phyloP scores from a whole-genome alignment of 768 basidiomycete species.

The Amanita inopinata region DNA sequence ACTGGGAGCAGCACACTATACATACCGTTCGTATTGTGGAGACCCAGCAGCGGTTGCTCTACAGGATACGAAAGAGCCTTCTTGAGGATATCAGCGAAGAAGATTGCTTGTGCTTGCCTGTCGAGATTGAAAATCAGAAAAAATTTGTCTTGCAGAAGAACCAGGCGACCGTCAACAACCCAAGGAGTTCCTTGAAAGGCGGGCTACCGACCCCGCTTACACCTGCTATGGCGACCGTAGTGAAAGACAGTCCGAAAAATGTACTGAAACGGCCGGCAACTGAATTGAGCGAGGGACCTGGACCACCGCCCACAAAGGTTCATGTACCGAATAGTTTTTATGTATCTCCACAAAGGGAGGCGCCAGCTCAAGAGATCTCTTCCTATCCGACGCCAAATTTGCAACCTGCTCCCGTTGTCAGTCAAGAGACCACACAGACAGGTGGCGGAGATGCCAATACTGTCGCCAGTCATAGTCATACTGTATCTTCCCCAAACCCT shows the following conservation, averaged over 20 bases:
- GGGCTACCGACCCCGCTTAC: slow-evolving; percentile 10
- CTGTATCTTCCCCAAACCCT: slow-evolving; percentile 6
- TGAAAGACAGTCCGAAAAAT: slow-evolving; percentile 16
- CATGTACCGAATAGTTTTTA: slow-evolving; percentile 26
- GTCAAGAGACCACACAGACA: neutral
- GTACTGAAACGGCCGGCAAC: slow-evolving; percentile 18
- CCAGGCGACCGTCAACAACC: slow-evolving; percentile 9
- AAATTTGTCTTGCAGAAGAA: slow-evolving; percentile 11
- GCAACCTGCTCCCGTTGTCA: neutral
- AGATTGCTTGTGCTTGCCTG: slow-evolving; percentile 45
- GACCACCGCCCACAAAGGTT: slow-evolving; percentile 15
- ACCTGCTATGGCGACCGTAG: slow-evolving; percentile 9
- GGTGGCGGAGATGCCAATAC: neutral
- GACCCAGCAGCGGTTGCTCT: slow-evolving; percentile 52
- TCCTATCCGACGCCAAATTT: slow-evolving; percentile 8
- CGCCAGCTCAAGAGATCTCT: slow-evolving; percentile 12
- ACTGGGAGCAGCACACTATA: slow-evolving; percentile 64
- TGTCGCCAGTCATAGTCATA: slow-evolving; percentile 6
- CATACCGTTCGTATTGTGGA: slow-evolving; percentile 49
- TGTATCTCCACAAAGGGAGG: slow-evolving; percentile 8
- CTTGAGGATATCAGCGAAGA: slow-evolving; percentile 46
- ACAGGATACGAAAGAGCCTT: slow-evolving; percentile 49
- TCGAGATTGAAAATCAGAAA: slow-evolving; percentile 43
- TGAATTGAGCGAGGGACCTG: slow-evolving; percentile 9
- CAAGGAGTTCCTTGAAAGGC: slow-evolving; percentile 8